Evolutionary conservation across 148 eudicot species (phyloP).

Genomic region (Arbutus unedo): DNA sequence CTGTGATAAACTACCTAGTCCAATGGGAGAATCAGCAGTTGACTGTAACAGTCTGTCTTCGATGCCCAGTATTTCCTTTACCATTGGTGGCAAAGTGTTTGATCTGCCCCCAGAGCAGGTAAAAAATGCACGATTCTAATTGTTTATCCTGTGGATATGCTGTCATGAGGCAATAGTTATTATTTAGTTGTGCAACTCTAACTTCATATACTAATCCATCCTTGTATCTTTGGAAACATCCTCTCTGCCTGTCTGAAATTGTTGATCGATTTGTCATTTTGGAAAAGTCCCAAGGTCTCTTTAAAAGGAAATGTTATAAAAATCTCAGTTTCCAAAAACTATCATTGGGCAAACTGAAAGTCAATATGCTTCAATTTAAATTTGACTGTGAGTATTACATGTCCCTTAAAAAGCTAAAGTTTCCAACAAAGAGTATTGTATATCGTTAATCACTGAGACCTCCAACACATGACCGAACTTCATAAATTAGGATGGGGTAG

Average conservation of each 20-base stretch:
- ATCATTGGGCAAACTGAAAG: neutral
- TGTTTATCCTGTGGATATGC: neutral
- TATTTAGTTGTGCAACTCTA: neutral
- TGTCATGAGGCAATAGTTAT: neutral
- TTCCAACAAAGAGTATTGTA: neutral
- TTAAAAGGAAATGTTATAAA: neutral
- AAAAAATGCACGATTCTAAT: conserved; percentile 8
- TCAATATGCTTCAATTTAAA: neutral
- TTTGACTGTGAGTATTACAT: neutral
- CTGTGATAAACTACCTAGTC: conserved; percentile 78
- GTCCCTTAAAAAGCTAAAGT: neutral
- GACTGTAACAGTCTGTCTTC: conserved; percentile 65
- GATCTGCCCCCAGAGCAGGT: conserved; percentile 76
- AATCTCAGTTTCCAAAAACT: neutral
- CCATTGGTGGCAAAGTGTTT: conserved; percentile 75
- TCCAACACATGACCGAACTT: neutral
- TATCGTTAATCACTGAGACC: neutral
- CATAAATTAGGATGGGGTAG: neutral
- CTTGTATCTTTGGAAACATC: neutral
- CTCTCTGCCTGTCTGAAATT: neutral
- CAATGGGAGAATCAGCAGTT: conserved; percentile 87
- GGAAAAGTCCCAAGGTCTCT: neutral
- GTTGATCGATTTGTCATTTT: neutral
- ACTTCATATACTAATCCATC: neutral
- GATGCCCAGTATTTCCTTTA: conserved; percentile 71